Evolutionary conservation across 768 basidiomycete species (phyloP), one percentile per base, ranked within the genome.

Genomic region (Lenzites betulinus): DNA sequence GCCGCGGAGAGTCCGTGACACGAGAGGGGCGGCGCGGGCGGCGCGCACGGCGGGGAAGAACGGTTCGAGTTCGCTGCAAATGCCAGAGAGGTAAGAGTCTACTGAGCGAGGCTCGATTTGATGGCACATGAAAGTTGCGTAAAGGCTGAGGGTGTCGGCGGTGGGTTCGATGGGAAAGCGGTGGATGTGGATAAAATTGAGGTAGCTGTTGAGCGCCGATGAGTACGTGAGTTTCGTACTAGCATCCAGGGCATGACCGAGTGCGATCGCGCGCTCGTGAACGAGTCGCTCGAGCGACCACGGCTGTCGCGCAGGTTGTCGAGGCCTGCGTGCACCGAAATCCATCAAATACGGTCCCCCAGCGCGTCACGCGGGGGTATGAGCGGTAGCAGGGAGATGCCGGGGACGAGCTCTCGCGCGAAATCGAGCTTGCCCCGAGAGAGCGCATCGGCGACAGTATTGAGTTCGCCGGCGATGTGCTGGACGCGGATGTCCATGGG

Each of bases 201-300:
- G 30, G 47, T 79, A 81, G 2, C 75, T 78, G 26, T 77, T 71
- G 15, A 78, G 66, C 0, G n/a, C n/a, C n/a, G n/a, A n/a, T n/a
- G n/a, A n/a, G n/a, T n/a, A n/a, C n/a, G n/a, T n/a, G n/a, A n/a
- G n/a, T n/a, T n/a, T n/a, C n/a, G n/a, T n/a, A n/a, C n/a, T n/a
- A n/a, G n/a, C n/a, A n/a, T n/a, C n/a, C n/a, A n/a, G n/a, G n/a
- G n/a, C n/a, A n/a, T n/a, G n/a, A n/a, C n/a, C n/a, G n/a, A n/a
- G n/a, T n/a, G 74, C 72, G 63, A 76, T 66, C 2, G 71, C 62
- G 7, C 73, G 68, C 58, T 74, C 71, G 16, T 64, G 71, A 0
- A 70, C 13, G 3, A 80, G 68, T 3, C 65, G 63, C 33, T 79
- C 73, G 0, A 47, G 25, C 0, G 75, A 58, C 79, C 80, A 81